Evolutionary conservation across 2,329 filamentous ascomycete genomes (phyloP), one percentile per base, ranked within the genome.

Genomic region (Verticillium tricorpus): DNA sequence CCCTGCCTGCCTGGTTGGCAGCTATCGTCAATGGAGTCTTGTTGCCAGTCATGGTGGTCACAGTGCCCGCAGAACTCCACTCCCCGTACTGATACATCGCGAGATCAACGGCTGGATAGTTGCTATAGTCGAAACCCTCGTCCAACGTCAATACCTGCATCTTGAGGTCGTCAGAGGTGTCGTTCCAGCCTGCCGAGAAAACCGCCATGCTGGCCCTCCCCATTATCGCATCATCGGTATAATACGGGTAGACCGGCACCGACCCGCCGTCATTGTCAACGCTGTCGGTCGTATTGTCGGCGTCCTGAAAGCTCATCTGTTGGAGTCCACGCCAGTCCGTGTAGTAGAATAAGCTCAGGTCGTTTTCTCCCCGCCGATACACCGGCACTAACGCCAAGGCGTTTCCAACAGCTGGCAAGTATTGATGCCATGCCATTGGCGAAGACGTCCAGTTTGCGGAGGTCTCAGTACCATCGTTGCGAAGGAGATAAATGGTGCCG

Each of bases 101-200:
- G 32, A 65, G 39, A 4, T 58, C 17, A 14, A 57, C 59, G 8
- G 57, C 32, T 34, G 50, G 59, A 28, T 28, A 28, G 28, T 28
- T 28, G 5, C 31, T 34, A 15, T 40, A 15, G 19, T 65, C 58
- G 5, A 50, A 22, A 12, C 11, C 2, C 5, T 19, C 45, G 19
- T 50, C 45, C 8, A 22, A 9, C 9, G 17, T 57, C 31, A 65
- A 28, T 2, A 65, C 58, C 34, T 65, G 63, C 22, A 65, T 58
- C 3, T 60, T 63, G 37, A 65, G 58, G 12, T 60, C 58, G 45
- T 50, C 45, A 11, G 45, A 50, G 2, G 55, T 62, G 35, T 57
- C 52, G 19, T 65, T 56, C 35, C 63, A 65, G 6, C 63, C 63
- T 12, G 57, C 55, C 1, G 63, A 62, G 19, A 65, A 65, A 15